A percentile compares a stretch with the other conserved stretches of the same genome.
phyloP scores from a whole-genome alignment of 1,284 basidiomycete species.

The Trichosporon ovoides region DNA sequence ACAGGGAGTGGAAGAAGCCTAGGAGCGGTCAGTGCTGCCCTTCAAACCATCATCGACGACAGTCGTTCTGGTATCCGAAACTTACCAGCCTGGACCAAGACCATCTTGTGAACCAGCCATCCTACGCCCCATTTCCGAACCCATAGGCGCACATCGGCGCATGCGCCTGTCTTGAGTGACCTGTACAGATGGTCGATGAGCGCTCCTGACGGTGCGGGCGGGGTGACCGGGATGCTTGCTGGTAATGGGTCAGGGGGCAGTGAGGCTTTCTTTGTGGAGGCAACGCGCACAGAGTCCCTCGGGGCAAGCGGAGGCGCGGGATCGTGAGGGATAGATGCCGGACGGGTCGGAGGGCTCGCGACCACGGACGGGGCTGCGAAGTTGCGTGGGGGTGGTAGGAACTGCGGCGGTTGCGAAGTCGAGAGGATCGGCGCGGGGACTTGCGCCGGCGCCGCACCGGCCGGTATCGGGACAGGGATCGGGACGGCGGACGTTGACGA shows the following conservation, averaged over 20 bases:
- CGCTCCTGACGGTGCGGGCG: slow-evolving; percentile 19
- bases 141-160: slow-evolving; percentile 68
- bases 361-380: not conserved
- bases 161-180: slow-evolving; percentile 64
- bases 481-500: not conserved
- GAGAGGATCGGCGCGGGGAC: not conserved
- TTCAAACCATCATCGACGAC: too few species aligned
- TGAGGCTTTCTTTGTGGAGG: not conserved
- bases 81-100: slow-evolving; percentile 77
- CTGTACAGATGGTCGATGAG: slow-evolving; percentile 60
- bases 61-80: slow-evolving; percentile 15
- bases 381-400: not conserved
- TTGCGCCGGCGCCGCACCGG: not conserved
- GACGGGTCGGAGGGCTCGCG: not conserved
- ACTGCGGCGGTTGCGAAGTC: not conserved
- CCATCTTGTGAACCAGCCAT: slow-evolving; percentile 72
- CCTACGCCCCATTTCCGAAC: slow-evolving; percentile 68
- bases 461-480: not conserved
- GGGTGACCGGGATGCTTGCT: slow-evolving; percentile 20
- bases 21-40: slow-evolving; percentile 27
- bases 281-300: not conserved
- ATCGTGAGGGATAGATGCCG: slow-evolving; percentile 10
- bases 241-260: slow-evolving; percentile 9
- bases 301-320: slow-evolving; percentile 7
- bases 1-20: slow-evolving; percentile 80